Evolutionary conservation across 2,329 filamentous ascomycete species (phyloP), one percentile per base, ranked within the genome.

Genomic region (Claviceps sp.): DNA sequence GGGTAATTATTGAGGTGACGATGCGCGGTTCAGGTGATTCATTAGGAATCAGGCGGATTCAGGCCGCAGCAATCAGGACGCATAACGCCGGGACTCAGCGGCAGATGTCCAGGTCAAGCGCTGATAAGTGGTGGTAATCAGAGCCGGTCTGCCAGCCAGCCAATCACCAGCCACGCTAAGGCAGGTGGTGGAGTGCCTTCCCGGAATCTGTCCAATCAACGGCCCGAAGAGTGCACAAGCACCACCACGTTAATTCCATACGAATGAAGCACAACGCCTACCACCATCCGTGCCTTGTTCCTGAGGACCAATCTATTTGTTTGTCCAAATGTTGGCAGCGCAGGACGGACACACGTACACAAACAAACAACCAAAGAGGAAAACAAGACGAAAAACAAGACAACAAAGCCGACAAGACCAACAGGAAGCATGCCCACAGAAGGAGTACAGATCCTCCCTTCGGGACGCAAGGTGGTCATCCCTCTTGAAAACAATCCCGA

Each of bases 401-500:
- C 30, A 34, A 34, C 30, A 34, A 34, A 34, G 30, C 9, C 30
- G n/a, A 6, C 22, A 44, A 26, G 20, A 44, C 6, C 8, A 26
- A 13, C 8, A 44, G 24, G 34, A 55, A 54, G 8, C 2, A 67
- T 67, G 65, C 60, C 63, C 0, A 50, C 56, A 8, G 60, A 62
- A 55, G 63, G 62, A 26, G 65, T 66, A 8, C 60, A 57, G 52
- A 54, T 62, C n/a, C 53, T 57, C 9, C 60, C 63, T 22, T 50
- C 51, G 3, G 65, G 65, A 24, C 62, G 60, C 38, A 71, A 71
- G 57, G 57, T 55, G 26, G 63, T 71, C 46, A 69, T 71, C 20
- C 69, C 69, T 1, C 63, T 71, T 8, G 73, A 78, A 57, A 76
- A 77, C 66, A 88, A 91, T 65, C 86, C 88, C 0, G 82, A 85